phyloP scores from a whole-genome alignment of 225 moss, liverwort and hornwort species.

The Antitrichia curtipendula region DNA sequence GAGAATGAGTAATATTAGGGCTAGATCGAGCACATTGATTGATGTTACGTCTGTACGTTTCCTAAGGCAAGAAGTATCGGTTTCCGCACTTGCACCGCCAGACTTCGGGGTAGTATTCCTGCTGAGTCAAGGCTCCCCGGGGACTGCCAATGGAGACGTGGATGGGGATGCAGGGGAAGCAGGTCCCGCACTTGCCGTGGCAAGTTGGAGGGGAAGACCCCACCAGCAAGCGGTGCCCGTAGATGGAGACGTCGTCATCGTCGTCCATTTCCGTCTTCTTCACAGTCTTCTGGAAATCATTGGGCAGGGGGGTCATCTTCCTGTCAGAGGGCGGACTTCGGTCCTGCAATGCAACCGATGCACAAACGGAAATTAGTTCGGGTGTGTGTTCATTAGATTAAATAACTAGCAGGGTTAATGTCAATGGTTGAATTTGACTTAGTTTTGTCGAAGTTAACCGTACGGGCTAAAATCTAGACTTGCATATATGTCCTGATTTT shows the following conservation, averaged over 20 bases:
- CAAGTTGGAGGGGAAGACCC: slow-evolving; percentile 45
- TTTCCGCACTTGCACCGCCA: slow-evolving; percentile 65
- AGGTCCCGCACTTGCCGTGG: slow-evolving; percentile 41
- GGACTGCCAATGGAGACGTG: slow-evolving; percentile 43
- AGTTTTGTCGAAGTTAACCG: background rate
- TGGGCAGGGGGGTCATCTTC: background rate
- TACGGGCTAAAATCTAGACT: background rate
- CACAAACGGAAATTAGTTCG: background rate
- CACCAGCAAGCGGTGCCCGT: slow-evolving; percentile 25
- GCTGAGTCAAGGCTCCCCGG: slow-evolving; percentile 25
- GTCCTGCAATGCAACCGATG: background rate
- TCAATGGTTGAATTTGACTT: background rate
- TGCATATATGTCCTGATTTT: background rate
- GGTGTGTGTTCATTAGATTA: background rate
- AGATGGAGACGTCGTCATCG: background rate
- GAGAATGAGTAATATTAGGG: background rate
- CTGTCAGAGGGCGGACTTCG: background rate
- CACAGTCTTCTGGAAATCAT: background rate
- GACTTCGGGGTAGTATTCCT: slow-evolving; percentile 55
- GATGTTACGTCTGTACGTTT: background rate
- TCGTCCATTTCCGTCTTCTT: background rate
- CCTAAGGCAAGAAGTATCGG: slow-evolving; percentile 40
- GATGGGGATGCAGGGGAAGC: slow-evolving; percentile 38
- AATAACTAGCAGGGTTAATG: background rate
- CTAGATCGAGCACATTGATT: background rate